Base-by-base conservation (phyloP, 805 yeast genomes). In the Candida odintsovae region DNA sequence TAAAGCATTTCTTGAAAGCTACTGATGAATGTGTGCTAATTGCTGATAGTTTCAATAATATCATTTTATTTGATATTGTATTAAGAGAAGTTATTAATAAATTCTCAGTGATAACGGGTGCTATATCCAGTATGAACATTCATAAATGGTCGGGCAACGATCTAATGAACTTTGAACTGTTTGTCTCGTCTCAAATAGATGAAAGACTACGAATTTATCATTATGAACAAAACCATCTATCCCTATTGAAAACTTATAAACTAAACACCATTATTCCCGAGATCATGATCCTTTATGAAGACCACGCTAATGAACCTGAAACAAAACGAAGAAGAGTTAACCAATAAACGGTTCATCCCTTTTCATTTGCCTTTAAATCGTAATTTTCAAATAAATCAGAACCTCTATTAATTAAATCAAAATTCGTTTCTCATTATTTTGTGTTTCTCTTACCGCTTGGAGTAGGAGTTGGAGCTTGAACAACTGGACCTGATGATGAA, bases 1-100 rank as follows among this genome's bases (percentile, higher is more conserved):
- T 59, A 12, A 50, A 50, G n/a, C 51, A 50, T 28, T 28, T 57
- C 10, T n/a, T 33, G 2, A 22, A 25, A 28, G 26, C 58, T 3
- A 43, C 38, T 12, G 22, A 46, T 1, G 35, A 35, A 21, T 6
- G 13, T 0, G 9, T 59, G 5, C 18, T 59, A 12, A 38, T 59
- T 8, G 51, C 51, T 4, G 61, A 58, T 44, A 53, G 53, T 5
- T 59, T 59, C 44, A 53, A 52, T 40, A 57, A 52, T 29, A 48
- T 50, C 1, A 41, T 46, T 3, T 23, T 57, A 6, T 43, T 57
- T 37, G 47, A 59, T 38, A 16, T 42, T 21, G 26, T 18, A 8
- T 43, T 41, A 1, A 38, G 49, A 44, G 29, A 23, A 2, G 29
- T 55, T 3, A 33, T 55, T 1, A 49, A 51, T 18, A 45, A 25